Conservation (phyloP, 768 basidiomycete genomes). For the Termitomyces bulborhizus region DNA sequence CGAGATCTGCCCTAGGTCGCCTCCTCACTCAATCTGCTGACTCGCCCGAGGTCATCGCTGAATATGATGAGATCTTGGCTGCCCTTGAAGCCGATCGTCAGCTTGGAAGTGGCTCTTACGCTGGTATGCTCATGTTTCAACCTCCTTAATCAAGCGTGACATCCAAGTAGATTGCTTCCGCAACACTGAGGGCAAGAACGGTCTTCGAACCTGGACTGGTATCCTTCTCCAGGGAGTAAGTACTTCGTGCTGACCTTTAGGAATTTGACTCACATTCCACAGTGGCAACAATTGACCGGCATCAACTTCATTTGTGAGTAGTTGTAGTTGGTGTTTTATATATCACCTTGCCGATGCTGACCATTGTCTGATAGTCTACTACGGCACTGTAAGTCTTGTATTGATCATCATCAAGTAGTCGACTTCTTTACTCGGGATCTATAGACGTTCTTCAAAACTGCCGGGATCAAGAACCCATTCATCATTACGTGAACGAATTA, state of each 20-base stretch:
- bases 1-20: conserved; percentile 53
- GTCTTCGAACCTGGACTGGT: conserved; percentile 74
- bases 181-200: conserved; percentile 52
- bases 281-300: conserved; percentile 70
- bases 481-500: conserved; percentile 37
- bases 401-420: conserved; percentile 20
- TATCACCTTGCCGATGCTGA: neutral
- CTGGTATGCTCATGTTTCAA: conserved; percentile 14
- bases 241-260: neutral
- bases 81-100: conserved; percentile 60
- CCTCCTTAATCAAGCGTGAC: neutral
- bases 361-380: conserved; percentile 36
- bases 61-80: conserved; percentile 41
- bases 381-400: conserved; percentile 37
- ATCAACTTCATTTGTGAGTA: conserved; percentile 48
- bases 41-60: conserved; percentile 43
- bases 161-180: conserved; percentile 37
- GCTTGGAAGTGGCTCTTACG: conserved; percentile 54
- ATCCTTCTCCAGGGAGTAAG: conserved; percentile 61
- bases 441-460: conserved; percentile 52
- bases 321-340: neutral
- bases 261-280: conserved; percentile 1
- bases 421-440: conserved; percentile 30
- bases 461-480: conserved; percentile 55
- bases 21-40: conserved; percentile 51